Evolutionary conservation across 228 moss, liverwort and hornwort species (phyloP), one percentile per base, ranked within the genome.

Genomic region (Sphagnum fallax): DNA sequence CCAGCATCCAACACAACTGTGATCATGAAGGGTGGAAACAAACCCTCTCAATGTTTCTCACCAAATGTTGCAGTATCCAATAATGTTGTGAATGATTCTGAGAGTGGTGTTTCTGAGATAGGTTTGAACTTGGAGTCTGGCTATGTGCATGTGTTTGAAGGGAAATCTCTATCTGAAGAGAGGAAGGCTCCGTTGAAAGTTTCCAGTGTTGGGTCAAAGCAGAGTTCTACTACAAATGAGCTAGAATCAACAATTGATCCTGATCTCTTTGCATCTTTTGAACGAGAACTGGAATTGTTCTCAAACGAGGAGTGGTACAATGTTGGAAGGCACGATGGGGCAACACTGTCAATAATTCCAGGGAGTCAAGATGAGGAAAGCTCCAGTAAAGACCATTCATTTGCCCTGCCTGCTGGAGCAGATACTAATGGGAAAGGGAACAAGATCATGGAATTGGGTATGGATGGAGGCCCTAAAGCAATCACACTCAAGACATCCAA

Each of bases 261-360:
- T 52, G 87, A 87, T 48, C 77, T 84, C 61, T 69, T 84, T 69
- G 75, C 87, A 12, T 87, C 87, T 59, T 87, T 87, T 49, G 84
- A 84, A 67, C 81, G 81, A 67, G 84, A 81, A 70, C 71, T 84
- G 71, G 87, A 87, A 62, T 79, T 83, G 78, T 77, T 79, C 66
- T 84, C 84, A 62, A 52, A 72, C 49, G 88, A 82, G 53, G 82
- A 84, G 51, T 80, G 82, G 78, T 75, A 78, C 70, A 76, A 66
- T 65, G 84, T 71, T 47, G 78, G 79, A 62, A 80, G 72, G 51
- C 72, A 59, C 61, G 88, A 60, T 64, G 73, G 65, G 50, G 49
- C 18, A 18, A 60, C 67, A 10, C 48, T 67, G 61, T 65, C 80
- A 52, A 32, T 32, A 32, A 32, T 32, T 32, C 49, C 51, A 11